Evolutionary conservation across 2,329 filamentous ascomycete species (phyloP).

Genomic region (Curvularia sp.): DNA sequence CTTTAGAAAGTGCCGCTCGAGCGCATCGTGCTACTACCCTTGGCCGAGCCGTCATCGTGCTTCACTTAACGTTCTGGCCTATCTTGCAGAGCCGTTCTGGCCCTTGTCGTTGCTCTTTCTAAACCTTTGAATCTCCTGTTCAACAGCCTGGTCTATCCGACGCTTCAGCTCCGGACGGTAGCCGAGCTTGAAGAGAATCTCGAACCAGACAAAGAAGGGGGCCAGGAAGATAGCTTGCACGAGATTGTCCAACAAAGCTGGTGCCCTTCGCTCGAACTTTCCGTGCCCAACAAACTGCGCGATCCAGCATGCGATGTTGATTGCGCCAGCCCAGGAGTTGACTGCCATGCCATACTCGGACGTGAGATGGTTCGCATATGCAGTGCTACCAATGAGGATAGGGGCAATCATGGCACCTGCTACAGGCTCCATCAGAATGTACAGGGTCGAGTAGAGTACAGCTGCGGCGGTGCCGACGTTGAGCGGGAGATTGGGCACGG

Average conservation of each 20-base stretch:
- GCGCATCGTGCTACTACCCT: conserved; percentile 2
- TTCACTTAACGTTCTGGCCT: conserved; percentile 1
- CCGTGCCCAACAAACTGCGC: conserved; percentile 92
- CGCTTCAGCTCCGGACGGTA: conserved; percentile 88
- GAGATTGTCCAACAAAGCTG: conserved; percentile 88
- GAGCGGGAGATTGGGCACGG: conserved; percentile 64
- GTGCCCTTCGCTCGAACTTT: conserved; percentile 84
- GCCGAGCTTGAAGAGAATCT: conserved; percentile 86
- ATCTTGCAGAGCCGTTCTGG: conserved; percentile 42
- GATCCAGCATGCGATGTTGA: conserved; percentile 81
- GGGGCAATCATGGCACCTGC: conserved; percentile 80
- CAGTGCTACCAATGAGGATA: conserved; percentile 77
- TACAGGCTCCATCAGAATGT: conserved; percentile 91
- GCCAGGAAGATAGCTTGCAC: conserved; percentile 91
- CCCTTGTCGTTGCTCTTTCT: conserved; percentile 62
- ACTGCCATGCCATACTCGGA: conserved; percentile 66
- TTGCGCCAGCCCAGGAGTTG: conserved; percentile 69
- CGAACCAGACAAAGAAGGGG: conserved; percentile 96
- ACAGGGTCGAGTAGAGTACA: conserved; percentile 75
- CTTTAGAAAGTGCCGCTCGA: conserved; percentile 1
- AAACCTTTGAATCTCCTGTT: conserved; percentile 77
- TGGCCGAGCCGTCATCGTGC: conserved; percentile 1
- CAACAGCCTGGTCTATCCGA: conserved; percentile 77
- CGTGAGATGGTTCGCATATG: conserved; percentile 77
- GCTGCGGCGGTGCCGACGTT: conserved; percentile 66